A percentile compares a stretch with the other conserved stretches of the same genome.
Conservation (phyloP, 1,139 yeast genomes). For the Wickerhamiella infanticola region DNA sequence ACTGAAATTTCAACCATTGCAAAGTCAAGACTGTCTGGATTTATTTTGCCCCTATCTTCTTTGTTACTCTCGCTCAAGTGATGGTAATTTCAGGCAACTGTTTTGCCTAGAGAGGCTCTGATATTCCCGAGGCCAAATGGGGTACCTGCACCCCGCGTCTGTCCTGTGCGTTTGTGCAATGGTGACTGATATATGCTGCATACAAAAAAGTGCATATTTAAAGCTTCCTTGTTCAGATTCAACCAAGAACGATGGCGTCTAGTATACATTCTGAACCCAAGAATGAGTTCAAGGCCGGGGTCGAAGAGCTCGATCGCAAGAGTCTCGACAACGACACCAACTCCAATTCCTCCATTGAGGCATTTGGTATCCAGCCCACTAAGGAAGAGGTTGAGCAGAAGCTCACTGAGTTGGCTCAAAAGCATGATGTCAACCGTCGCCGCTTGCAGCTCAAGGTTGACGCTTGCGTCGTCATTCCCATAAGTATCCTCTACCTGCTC, state of each 20-base stretch:
- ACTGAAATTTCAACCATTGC: too few relatives aligned
- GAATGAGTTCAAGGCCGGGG: neutral
- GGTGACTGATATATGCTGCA: neutral
- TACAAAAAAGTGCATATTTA: too few relatives aligned
- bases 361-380: neutral
- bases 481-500: conserved; percentile 50
- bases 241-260: neutral
- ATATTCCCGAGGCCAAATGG: too few relatives aligned
- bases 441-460: conserved; percentile 50
- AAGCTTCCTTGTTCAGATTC: neutral
- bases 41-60: too few relatives aligned
- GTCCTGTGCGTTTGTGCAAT: neutral
- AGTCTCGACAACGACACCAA: neutral
- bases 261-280: neutral
- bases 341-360: neutral
- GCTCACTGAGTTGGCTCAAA: conserved; percentile 25
- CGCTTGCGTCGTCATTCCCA: conserved; percentile 51
- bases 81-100: too few relatives aligned
- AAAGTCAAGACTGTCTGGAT: too few relatives aligned
- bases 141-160: neutral
- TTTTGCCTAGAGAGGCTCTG: too few relatives aligned
- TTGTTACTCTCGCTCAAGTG: too few relatives aligned
- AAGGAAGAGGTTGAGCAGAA: neutral
- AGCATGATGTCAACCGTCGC: conserved; percentile 30
- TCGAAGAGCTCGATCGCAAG: neutral